Evolutionary conservation across 2,329 filamentous ascomycete genomes (phyloP).

Genomic region (Fusarium odoratissimum): DNA sequence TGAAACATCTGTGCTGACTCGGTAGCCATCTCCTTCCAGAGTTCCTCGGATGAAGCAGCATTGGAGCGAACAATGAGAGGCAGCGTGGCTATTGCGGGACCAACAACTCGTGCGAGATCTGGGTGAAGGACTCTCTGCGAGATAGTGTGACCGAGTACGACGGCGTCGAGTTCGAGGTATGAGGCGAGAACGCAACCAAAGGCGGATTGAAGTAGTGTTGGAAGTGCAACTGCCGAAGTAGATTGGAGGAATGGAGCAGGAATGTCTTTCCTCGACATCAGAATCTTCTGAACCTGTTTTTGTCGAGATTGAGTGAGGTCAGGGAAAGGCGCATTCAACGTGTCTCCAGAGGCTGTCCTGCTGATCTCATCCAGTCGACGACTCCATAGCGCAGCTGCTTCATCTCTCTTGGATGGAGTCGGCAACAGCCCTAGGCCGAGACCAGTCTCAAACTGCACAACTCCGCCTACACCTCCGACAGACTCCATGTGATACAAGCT

Average conservation of each 20-base stretch:
- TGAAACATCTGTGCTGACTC: conserved; percentile 10
- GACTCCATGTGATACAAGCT: conserved; percentile 19
- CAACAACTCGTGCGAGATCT: background rate
- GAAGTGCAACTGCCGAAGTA: background rate
- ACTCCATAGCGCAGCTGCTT: background rate
- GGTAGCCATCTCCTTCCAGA: conserved; percentile 9
- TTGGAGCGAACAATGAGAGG: conserved; percentile 15
- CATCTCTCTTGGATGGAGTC: background rate
- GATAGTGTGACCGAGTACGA: conserved; percentile 15
- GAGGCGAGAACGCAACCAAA: conserved; percentile 22
- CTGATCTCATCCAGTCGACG: background rate
- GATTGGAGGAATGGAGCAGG: background rate
- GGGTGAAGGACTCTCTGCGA: conserved; percentile 15
- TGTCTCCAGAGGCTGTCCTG: background rate
- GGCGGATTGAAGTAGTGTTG: conserved; percentile 10
- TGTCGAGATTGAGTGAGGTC: conserved; percentile 20
- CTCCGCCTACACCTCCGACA: background rate
- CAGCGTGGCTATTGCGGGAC: conserved; percentile 20
- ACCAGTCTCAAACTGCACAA: conserved; percentile 1
- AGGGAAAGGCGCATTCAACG: conserved; percentile 9
- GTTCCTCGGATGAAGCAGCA: background rate
- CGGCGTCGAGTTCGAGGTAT: conserved; percentile 1
- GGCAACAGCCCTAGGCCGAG: conserved; percentile 4
- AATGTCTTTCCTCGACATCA: background rate
- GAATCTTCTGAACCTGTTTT: conserved; percentile 9